Evolutionary conservation across 2,329 filamentous ascomycete genomes (phyloP).

Genomic region (Saccharata proteae): DNA sequence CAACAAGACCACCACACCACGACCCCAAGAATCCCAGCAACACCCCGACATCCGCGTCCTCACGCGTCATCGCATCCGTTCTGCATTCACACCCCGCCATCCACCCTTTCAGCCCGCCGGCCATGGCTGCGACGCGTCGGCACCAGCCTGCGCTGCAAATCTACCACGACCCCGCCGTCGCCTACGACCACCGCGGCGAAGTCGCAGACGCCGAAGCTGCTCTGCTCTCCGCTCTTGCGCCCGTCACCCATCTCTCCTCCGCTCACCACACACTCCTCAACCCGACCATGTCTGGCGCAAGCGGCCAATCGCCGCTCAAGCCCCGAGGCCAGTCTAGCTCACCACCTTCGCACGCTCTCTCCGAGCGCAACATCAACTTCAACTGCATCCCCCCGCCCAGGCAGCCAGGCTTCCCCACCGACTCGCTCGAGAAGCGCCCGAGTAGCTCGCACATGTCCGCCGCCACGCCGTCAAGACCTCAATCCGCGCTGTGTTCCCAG

Average conservation of each 20-base stretch:
- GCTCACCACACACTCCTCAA: slow-evolving; percentile 56
- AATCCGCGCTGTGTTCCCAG: slow-evolving; percentile 13
- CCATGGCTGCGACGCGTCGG: slow-evolving; percentile 45
- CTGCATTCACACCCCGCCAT: slow-evolving; percentile 19
- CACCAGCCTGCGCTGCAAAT: slow-evolving; percentile 43
- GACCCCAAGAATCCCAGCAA: no score
- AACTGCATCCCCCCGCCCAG: slow-evolving; percentile 55
- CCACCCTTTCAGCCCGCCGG: slow-evolving; percentile 16
- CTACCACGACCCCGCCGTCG: slow-evolving; percentile 42
- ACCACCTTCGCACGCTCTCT: slow-evolving; percentile 45
- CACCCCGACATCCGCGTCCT: no score
- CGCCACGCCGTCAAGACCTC: no score
- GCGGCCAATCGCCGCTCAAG: slow-evolving; percentile 60
- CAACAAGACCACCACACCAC: no score
- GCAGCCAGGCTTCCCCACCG: slow-evolving; percentile 43
- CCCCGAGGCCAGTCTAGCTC: slow-evolving; percentile 44
- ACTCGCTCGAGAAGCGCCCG: slow-evolving; percentile 56
- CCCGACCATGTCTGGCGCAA: slow-evolving; percentile 40
- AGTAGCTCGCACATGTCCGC: slow-evolving; percentile 19
- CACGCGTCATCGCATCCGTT: slow-evolving; percentile 25
- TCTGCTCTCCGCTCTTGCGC: slow-evolving; percentile 33
- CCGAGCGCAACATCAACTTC: slow-evolving; percentile 52
- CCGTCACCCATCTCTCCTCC: slow-evolving; percentile 33
- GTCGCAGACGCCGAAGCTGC: slow-evolving; percentile 39
- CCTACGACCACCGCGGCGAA: slow-evolving; percentile 31